Base-by-base conservation (phyloP, 2,329 filamentous ascomycete species). In the Nemania sp. region DNA sequence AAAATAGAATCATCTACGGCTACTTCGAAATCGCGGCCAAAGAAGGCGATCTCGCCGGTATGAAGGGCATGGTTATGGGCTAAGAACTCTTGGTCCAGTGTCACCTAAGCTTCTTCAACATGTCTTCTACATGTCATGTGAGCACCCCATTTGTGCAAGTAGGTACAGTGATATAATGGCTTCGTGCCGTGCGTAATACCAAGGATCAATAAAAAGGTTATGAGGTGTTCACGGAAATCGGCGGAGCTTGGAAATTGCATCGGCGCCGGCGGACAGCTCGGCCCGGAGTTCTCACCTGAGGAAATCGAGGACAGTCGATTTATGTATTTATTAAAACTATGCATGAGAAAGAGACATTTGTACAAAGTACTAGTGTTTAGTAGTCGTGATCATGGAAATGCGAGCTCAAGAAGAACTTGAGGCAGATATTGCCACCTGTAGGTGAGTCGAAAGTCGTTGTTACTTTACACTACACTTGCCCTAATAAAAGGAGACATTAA, bases 11-110 rank as follows among this genome's bases (percentile, higher is more conserved):
- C 77, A 99, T 99, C 79, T 99, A 99, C 79, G 92, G 93, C 67
- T 99, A 99, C 83, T 99, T 99, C 73, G 95, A 99, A 79, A 99
- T 99, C 73, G 95, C 95, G 21, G 96, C 96, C 73, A 97, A 97
- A 81, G 95, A 99, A 80, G 95, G 95, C 72, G 95, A 99, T 76
- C 89, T 98, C 78, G 85, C 88, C 63, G 91, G 92, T 68, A 87
- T 89, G 85, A 88, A 88, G 78, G 87, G 87, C 59, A 88, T 89
- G 85, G 83, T 89, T 65, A 88, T 89, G 86, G 86, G 86, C 71
- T 89, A 83, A 82, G 9, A 17, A 18, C 25, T 60, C 50, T 6
- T 50, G 34, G 21, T 58, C 61, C 37, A 53, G 40, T 48, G 37
- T 52, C 29, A 39, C 60, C 54, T 47, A 29, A 35, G 35, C 46